Evolutionary conservation across 345 rosid species (phyloP), one percentile per base, ranked within the genome.

Genomic region (Eucalyptus polybractea): DNA sequence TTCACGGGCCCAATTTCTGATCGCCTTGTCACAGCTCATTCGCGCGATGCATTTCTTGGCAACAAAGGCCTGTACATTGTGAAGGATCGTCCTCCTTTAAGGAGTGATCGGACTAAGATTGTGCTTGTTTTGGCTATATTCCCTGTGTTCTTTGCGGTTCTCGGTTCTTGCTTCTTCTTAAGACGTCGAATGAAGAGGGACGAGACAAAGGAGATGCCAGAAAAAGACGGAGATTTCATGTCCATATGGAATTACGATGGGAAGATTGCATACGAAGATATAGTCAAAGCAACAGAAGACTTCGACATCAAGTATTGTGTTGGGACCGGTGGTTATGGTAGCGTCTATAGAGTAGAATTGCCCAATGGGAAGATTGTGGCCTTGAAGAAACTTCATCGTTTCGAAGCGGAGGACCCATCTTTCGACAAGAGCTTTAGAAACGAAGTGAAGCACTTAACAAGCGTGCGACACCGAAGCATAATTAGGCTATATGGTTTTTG

Each of bases 331-430:
- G 91, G 90, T 49, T 90, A 83, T 2, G 94, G 92, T 24, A 92
- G 87, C 10, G 92, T 92, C 4, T 91, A 90, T 88, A 92, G 72
- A 87, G 93, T 91, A 7, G 81, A 80, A 33, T 76, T 90, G 47
- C 51, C 89, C 3, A 50, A 45, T 5, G 90, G 86, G 3, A 87
- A 89, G 86, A 50, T 87, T n/a, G 27, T 89, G 31, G 92, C 90
- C 10, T 60, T 91, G 33, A 91, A 91, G 80, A 91, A 91, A 85
- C 92, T 89, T 65, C 88, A 86, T 42, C 50, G 24, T 40, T 33
- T 50, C 0, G 80, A 29, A 21, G 53, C 49, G 7, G 42, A 91
- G 33, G 33, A 33, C 33, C 33, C 33, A 33, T 33, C 33, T 33
- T 33, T 33, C 33, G 33, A 33, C 33, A 33, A 42, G 90, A 81